Evolutionary conservation across 2,329 filamentous ascomycete species (phyloP).

Genomic region (Diaporthe batatas): DNA sequence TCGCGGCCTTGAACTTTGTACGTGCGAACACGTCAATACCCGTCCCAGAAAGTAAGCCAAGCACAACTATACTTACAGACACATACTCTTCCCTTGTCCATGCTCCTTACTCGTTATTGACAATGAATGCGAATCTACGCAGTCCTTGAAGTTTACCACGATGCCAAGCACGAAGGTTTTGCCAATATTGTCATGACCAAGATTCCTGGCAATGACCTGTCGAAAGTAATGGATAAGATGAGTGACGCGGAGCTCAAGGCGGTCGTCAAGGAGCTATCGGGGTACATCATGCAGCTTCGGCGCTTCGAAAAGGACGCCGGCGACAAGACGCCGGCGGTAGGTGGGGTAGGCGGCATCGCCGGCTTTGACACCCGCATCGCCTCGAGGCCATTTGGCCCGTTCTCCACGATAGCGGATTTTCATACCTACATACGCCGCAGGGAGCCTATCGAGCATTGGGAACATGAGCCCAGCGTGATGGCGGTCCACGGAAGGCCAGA

Average conservation of each 20-base stretch:
- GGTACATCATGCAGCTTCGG: constrained; percentile 32
- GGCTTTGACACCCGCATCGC: neutral
- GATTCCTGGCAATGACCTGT: constrained; percentile 8
- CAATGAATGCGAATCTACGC: neutral
- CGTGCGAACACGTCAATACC: constrained; percentile 52
- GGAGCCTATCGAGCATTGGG: constrained; percentile 28
- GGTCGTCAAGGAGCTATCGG: constrained; percentile 1
- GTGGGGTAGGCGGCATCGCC: constrained; percentile 15
- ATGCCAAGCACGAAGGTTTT: neutral
- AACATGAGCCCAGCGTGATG: constrained; percentile 13
- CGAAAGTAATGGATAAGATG: neutral
- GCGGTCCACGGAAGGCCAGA: constrained; percentile 28
- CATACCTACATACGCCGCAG: constrained; percentile 16
- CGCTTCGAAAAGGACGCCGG: neutral
- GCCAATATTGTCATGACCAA: constrained; percentile 35
- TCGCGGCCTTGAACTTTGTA: constrained; percentile 53
- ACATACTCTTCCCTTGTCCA: neutral
- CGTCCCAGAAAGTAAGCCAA: constrained; percentile 45
- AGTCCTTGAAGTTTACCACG: constrained; percentile 36
- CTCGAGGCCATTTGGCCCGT: neutral
- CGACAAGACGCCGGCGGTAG: constrained; percentile 12
- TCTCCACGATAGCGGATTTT: neutral
- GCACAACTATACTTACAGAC: neutral
- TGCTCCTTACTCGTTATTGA: neutral
- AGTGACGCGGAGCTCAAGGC: constrained; percentile 3